Base-by-base conservation (phyloP, 2,329 filamentous ascomycete genomes). In the Pseudogymnoascus sp. region DNA sequence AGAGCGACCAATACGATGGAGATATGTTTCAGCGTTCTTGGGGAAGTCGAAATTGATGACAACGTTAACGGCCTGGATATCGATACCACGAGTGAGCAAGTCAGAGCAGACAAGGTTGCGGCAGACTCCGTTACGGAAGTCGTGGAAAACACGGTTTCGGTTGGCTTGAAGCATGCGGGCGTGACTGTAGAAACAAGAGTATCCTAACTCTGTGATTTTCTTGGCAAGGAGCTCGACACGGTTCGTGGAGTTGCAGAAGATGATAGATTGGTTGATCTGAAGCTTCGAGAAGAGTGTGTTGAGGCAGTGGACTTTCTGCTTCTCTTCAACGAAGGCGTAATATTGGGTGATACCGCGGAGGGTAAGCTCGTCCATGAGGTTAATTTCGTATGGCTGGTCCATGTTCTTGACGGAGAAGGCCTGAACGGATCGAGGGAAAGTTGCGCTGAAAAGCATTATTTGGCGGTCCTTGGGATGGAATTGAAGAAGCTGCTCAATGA, bases 31-130 rank as follows among this genome's bases (percentile, higher is more conserved):
- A 14, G 94, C 95, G 71, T 99, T 99, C 80, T 99, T 99, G 60
- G 94, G 94, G 75, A 99, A 99, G 72, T 99, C 94, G 71, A 99
- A 99, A 79, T 99, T 99, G 84, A 99, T 99, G 73, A 99, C 94
- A 61, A 99, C 94, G 70, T 99, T 99, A 71, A 99, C 94, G 60
- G 94, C 94, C 76, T 99, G 94, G 66, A 99, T 99, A 77, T 99
- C 94, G 71, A 99, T 99, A 85, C 94, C 94, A 77, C 94, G 92
- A 65, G 94, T 99, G 66, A 99, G 83, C 38, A 99, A 82, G 77
- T 99, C 94, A 2, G 95, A 99, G 77, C 94, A 99, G 65, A 99
- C 94, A 37, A 99, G 85, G 74, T 99, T 99, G 70, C 94, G 91
- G 80, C 93, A 97, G 60, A 96, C 92, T 62, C 94, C 94, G 70